Percentiles rank a stretch among this genome's conserved stretches.
phyloP scores from a whole-genome alignment of 768 basidiomycete species.

The Suillus sp. region DNA sequence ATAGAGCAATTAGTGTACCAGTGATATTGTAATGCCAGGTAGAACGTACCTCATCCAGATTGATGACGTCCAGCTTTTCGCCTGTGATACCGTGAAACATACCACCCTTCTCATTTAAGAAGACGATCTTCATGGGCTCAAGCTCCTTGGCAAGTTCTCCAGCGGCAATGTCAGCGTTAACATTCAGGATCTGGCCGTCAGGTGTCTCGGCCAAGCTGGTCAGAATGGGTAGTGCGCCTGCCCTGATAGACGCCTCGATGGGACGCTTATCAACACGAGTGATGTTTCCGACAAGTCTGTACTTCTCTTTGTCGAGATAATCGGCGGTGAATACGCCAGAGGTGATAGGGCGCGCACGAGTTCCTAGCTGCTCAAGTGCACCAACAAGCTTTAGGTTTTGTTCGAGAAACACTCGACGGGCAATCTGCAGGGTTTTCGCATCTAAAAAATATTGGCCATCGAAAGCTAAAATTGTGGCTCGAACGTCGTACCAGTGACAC shows the following conservation, averaged over 20 bases:
- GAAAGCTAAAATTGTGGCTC: constrained; percentile 5
- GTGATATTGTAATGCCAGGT: constrained; percentile 6
- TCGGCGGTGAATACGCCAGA: constrained; percentile 98
- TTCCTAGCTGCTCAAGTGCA: constrained; percentile 92
- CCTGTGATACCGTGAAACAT: constrained; percentile 97
- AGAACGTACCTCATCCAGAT: constrained; percentile 82
- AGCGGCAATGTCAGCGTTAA: constrained; percentile 98
- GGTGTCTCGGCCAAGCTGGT: constrained; percentile 92
- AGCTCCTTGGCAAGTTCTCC: constrained; percentile 97
- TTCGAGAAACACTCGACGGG: constrained; percentile 94
- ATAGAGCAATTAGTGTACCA: not conserved
- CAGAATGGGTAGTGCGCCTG: constrained; percentile 93
- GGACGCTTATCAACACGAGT: constrained; percentile 95
- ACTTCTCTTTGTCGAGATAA: constrained; percentile 93
- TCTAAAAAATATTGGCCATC: constrained; percentile 46
- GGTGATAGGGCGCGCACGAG: constrained; percentile 95
- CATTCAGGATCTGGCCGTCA: constrained; percentile 98
- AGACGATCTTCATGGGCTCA: constrained; percentile 98
- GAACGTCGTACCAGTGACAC: constrained; percentile 77
- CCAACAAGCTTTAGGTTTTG: constrained; percentile 95
- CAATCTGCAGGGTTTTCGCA: constrained; percentile 91
- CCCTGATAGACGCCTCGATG: constrained; percentile 94
- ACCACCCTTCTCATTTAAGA: constrained; percentile 97
- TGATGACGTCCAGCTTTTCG: constrained; percentile 95
- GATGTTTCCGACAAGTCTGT: constrained; percentile 94